Evolutionary conservation across 1,284 basidiomycete genomes (phyloP).

Genomic region (Ceratobasidium sp.): DNA sequence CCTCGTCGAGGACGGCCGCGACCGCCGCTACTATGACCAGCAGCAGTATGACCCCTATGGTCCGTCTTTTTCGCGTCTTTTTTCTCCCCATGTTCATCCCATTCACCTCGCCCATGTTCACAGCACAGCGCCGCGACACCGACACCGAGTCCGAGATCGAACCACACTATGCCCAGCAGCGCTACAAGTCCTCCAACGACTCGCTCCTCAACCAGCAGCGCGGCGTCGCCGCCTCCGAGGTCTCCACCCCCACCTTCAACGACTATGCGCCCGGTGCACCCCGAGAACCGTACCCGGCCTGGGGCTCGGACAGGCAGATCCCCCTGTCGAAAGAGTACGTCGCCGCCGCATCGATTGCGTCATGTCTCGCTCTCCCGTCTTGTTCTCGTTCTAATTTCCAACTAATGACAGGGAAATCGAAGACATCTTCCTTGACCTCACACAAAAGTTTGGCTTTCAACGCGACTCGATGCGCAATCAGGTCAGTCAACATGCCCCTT

Average conservation of each 20-base stretch:
- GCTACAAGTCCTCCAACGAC: conserved; percentile 72
- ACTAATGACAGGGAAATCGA: conserved; percentile 77
- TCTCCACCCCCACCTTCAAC: conserved; percentile 66
- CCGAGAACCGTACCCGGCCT: conserved; percentile 89
- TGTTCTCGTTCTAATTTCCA: not conserved
- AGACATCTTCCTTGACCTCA: conserved; percentile 96
- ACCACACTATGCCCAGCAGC: conserved; percentile 68
- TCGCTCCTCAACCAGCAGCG: conserved; percentile 55
- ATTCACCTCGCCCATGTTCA: too few species aligned
- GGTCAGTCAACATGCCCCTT: conserved; percentile 58
- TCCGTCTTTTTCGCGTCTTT: conserved; percentile 49
- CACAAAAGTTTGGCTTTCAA: conserved; percentile 99
- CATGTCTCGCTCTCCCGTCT: too few species aligned
- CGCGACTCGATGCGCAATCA: conserved; percentile 90
- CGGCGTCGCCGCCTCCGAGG: conserved; percentile 48
- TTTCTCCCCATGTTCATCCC: conserved; percentile 44
- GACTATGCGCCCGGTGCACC: conserved; percentile 60
- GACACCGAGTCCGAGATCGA: conserved; percentile 76
- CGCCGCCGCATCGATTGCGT: too few species aligned
- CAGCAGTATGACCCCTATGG: conserved; percentile 71
- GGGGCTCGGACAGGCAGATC: conserved; percentile 90
- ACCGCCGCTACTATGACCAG: conserved; percentile 66
- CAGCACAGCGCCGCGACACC: conserved; percentile 56
- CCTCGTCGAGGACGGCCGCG: conserved; percentile 57
- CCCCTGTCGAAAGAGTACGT: conserved; percentile 87